phyloP scores from a whole-genome alignment of 148 eudicot species.

The Beta vulgaris region DNA sequence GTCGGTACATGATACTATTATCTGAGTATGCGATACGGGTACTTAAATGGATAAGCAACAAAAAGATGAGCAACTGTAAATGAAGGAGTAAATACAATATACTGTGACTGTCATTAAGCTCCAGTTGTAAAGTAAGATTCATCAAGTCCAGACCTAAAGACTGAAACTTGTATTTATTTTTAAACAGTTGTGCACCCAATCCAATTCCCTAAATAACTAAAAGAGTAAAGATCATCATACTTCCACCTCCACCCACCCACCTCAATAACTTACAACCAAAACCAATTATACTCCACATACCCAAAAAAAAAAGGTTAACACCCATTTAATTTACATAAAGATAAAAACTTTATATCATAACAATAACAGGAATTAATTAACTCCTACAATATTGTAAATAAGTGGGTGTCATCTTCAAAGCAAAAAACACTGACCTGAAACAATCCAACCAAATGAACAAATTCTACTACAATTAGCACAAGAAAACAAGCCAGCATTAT shows the following conservation, averaged over 20 bases:
- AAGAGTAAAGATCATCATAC: no score
- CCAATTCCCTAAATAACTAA: constrained; percentile 8
- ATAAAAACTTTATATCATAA: no score
- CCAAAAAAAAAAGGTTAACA: background rate
- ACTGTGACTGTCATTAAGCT: constrained; percentile 13
- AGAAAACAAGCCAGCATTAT: constrained; percentile 6
- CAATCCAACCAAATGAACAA: background rate
- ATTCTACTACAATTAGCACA: background rate
- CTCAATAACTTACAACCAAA: background rate
- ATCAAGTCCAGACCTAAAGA: no score
- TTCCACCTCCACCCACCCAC: background rate
- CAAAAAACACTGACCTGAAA: background rate
- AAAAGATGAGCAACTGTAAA: background rate
- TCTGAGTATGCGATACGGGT: background rate
- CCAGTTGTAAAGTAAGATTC: constrained; percentile 22
- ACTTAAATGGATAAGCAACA: background rate
- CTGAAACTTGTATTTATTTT: constrained; percentile 14
- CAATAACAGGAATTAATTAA: background rate
- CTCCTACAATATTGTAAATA: no score
- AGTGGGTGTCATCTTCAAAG: background rate
- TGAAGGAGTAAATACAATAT: constrained; percentile 16
- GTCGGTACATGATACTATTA: background rate
- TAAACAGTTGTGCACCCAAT: constrained; percentile 1
- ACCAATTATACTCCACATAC: background rate
- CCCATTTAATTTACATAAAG: background rate